Evolutionary conservation across 2,329 filamentous ascomycete species (phyloP).

Genomic region (Monosporascus sp.): DNA sequence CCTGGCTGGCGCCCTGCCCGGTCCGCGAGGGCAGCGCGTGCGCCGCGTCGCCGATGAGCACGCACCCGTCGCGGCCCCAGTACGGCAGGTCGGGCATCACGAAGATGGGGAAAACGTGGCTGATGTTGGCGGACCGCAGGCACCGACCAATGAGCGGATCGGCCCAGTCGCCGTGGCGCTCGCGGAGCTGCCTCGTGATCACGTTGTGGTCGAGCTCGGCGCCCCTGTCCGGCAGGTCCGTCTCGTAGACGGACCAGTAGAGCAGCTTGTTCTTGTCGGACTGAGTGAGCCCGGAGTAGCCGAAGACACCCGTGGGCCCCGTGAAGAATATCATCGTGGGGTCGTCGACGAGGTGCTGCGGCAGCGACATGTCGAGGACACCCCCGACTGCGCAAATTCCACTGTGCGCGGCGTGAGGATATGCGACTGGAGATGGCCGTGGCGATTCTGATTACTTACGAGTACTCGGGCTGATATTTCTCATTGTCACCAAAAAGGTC

Average conservation of each 20-base stretch:
- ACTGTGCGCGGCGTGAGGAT: slow-evolving; percentile 2
- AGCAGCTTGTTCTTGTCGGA: slow-evolving; percentile 7
- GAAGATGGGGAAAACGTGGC: slow-evolving; percentile 43
- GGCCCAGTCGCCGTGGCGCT: slow-evolving; percentile 38
- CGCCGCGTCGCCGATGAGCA: slow-evolving; percentile 48
- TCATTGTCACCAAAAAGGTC: slow-evolving; percentile 7
- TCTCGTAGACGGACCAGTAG: slow-evolving; percentile 10
- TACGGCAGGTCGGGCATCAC: slow-evolving; percentile 39
- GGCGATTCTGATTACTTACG: neutral
- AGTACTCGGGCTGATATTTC: slow-evolving; percentile 5
- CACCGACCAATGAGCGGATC: slow-evolving; percentile 35
- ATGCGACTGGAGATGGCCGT: too few species aligned
- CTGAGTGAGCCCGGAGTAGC: slow-evolving; percentile 8
- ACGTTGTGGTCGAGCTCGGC: slow-evolving; percentile 3
- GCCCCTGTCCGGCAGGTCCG: slow-evolving; percentile 4
- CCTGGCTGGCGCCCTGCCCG: slow-evolving; percentile 49
- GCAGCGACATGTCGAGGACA: slow-evolving; percentile 7
- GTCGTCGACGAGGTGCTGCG: slow-evolving; percentile 4
- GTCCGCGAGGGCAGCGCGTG: slow-evolving; percentile 46
- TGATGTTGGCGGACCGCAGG: slow-evolving; percentile 19
- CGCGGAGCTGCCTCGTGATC: slow-evolving; percentile 25
- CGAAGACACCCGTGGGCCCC: slow-evolving; percentile 7
- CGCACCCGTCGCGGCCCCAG: slow-evolving; percentile 40
- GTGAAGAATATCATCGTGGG: slow-evolving; percentile 7
- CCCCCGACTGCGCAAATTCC: slow-evolving; percentile 7